Percentiles rank a stretch among this genome's conserved stretches.
These are phyloP conservation scores for Dunaliella primolecta DNA, from an alignment of 139 green algal species.

Conservation along the genomic window DNA sequence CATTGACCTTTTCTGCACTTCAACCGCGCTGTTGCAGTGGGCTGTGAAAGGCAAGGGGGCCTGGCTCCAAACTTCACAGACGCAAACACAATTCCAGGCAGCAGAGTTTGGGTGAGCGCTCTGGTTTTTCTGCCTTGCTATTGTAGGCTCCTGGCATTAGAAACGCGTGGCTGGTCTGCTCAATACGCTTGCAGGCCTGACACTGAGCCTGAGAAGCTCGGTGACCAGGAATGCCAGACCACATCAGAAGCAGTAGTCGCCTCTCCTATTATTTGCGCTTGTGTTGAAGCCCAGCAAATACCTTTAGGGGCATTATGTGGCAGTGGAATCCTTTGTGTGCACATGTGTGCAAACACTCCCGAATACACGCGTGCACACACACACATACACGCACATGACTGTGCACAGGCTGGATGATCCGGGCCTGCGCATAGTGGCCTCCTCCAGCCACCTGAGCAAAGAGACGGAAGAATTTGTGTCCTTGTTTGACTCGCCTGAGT, in stretches of 20 bases:
- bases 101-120: slow-evolving; percentile 44
- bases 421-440: slow-evolving; percentile 56
- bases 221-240: too few species aligned
- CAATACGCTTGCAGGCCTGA: too few species aligned
- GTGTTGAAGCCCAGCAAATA: too few species aligned
- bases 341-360: background rate
- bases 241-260: too few species aligned
- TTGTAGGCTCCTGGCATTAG: too few species aligned
- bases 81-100: slow-evolving; percentile 28
- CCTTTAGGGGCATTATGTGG: too few species aligned
- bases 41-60: slow-evolving; percentile 72
- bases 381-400: background rate
- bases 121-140: too few species aligned
- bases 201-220: too few species aligned
- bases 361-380: background rate
- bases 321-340: too few species aligned
- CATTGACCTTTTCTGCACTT: too few species aligned
- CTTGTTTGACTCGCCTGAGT: slow-evolving; percentile 60
- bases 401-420: slow-evolving; percentile 20
- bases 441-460: slow-evolving; percentile 53
- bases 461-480: slow-evolving; percentile 72
- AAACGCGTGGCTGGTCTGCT: too few species aligned
- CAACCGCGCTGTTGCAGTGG: slow-evolving; percentile 30
- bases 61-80: slow-evolving; percentile 47
- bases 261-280: too few species aligned